Base-by-base conservation (phyloP, 1,139 yeast genomes). In the Scheffersomyces cryptocercus region DNA sequence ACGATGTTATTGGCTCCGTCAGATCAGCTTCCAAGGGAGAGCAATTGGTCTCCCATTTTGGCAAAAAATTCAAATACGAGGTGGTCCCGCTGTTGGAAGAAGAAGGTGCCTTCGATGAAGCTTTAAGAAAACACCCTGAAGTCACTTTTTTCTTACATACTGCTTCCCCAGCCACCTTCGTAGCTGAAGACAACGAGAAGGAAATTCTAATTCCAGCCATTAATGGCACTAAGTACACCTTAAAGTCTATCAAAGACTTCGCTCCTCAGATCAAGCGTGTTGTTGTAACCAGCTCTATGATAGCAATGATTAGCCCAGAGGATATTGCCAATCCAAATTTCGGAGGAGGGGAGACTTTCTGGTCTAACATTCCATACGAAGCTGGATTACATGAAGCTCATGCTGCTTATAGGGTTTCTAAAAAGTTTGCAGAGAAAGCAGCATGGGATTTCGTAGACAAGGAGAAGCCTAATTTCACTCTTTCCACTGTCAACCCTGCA, bases 241-340 rank as follows among this genome's bases (percentile, higher is more conserved):
- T 67, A 33, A 46, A 43, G 12, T 62, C 71, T 1, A 55, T 63
- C 45, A 47, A 54, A 16, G 41, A 46, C 28, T 58, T 61, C 50
- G 83, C 77, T 4, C 75, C 78, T 12, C 72, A 73, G 37, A 77
- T 81, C 36, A 72, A 67, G 40, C 67, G 70, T 15, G 75, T 81
- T 32, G 82, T 81, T 28, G 61, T 79, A 26, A 82, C 86, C 1
- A 79, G 85, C 0, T 77, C 84, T 0, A 73, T 65, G 54, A 84
- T 82, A 8, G 73, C 84, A 1, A 20, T 20, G 26, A 20, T 20
- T 20, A 20, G 26, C 26, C 26, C 26, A 1, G 8, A 20, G 26
- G 26, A 20, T 20, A 20, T 20, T 20, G 26, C 26, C 8, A 20
- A 20, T 3, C 9, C 26, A 20, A 20, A 6, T 6, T 20, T 20